Evolutionary conservation across 345 rosid genomes (phyloP).

Genomic region (Pugionium dolabratum): DNA sequence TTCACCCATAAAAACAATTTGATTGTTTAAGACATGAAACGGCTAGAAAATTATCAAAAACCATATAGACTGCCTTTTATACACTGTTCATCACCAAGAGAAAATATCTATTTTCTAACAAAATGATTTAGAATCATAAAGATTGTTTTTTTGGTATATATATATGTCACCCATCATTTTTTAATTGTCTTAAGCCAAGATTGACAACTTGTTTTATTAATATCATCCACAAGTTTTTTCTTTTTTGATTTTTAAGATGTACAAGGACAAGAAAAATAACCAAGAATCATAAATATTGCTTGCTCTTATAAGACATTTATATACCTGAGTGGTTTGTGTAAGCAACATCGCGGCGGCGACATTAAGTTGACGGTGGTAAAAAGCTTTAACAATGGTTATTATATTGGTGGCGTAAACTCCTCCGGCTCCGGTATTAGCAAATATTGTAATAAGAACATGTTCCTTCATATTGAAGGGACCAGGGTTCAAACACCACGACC

Average conservation of each 20-base stretch:
- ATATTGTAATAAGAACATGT: constrained; percentile 60
- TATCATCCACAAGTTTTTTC: too few species aligned
- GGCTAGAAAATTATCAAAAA: too few species aligned
- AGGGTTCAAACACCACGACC: constrained; percentile 55
- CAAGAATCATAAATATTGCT: neutral
- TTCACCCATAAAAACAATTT: too few species aligned
- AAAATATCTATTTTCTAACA: neutral
- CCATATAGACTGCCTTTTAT: neutral
- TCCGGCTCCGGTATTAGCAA: constrained; percentile 51
- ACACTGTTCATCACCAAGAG: neutral
- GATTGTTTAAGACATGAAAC: too few species aligned
- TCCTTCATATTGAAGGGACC: constrained; percentile 58
- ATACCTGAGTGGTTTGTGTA: constrained; percentile 73
- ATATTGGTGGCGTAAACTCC: constrained; percentile 50
- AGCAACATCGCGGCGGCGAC: constrained; percentile 49
- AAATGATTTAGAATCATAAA: constrained; percentile 12
- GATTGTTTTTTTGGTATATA: neutral
- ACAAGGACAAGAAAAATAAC: neutral
- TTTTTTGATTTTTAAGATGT: too few species aligned
- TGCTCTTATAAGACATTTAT: neutral
- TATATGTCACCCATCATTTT: neutral
- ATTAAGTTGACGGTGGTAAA: constrained; percentile 46
- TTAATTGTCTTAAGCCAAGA: too few species aligned
- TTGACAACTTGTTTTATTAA: too few species aligned
- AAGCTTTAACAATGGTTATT: constrained; percentile 50